A percentile compares a stretch with the other conserved stretches of the same genome.
These are phyloP conservation scores for Heracleum sosnowskyi DNA, from an alignment of 129 eudicot genomes.

Conservation along the genomic window DNA sequence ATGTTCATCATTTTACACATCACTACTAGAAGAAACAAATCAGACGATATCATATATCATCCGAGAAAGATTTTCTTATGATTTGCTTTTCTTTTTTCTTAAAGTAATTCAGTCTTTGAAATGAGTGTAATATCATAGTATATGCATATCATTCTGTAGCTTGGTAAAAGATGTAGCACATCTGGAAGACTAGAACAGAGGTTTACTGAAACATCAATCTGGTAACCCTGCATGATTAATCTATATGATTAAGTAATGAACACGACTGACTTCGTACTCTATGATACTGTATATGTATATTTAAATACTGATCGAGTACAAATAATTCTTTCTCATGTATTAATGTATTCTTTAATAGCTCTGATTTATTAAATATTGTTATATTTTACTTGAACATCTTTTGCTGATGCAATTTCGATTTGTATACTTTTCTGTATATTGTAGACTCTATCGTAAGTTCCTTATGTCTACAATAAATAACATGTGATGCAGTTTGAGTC, in stretches of 20 bases:
- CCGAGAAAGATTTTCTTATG: neutral
- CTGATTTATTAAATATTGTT: neutral
- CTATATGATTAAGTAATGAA: neutral
- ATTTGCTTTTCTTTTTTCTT: neutral
- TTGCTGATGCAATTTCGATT: neutral
- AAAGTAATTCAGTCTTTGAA: neutral
- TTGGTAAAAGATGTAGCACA: neutral
- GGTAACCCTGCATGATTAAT: neutral
- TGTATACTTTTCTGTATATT: neutral
- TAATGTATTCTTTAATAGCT: neutral
- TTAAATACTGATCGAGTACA: neutral
- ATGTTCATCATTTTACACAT: neutral
- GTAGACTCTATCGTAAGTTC: neutral
- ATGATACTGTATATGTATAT: neutral
- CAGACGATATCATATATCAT: neutral
- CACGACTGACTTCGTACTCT: neutral
- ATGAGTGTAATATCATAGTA: neutral
- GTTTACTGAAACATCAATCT: neutral
- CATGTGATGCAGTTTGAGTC: slow-evolving; percentile 71
- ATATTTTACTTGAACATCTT: neutral
- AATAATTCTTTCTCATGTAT: neutral
- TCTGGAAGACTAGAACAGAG: neutral
- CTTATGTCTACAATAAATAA: neutral
- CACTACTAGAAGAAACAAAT: neutral
- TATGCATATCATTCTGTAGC: neutral